Evolutionary conservation across 768 basidiomycete genomes (phyloP), one percentile per base, ranked within the genome.

Genomic region (Baorangia bicolor): DNA sequence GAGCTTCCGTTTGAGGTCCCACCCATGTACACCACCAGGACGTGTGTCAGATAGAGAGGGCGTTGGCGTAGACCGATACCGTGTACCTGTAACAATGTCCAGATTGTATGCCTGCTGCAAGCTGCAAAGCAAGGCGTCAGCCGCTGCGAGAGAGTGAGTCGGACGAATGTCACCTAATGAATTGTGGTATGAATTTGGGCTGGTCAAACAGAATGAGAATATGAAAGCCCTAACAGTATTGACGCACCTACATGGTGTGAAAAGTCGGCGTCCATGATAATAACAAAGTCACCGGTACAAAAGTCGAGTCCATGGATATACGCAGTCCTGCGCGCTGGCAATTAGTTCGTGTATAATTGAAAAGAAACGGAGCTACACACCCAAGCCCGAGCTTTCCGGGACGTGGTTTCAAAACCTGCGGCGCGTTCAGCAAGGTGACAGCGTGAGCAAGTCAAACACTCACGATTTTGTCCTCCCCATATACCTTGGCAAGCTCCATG

Each of bases 201-300:
- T 94, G 51, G 28, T 16, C n/a, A 11, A 34, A 25, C 23, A 31
- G 40, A 25, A 49, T 65, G 35, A 60, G 49, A 46, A 51, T 28
- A 41, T 23, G 30, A 45, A 27, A 25, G 42, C 39, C 2, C 14
- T 31, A 11, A 30, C n/a, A 2, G 2, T 4, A 28, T 18, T 1
- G 28, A 48, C 46, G n/a, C 20, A 74, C 88, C 42, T 74, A 93
- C 93, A 62, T 96, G 94, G 66, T 96, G 94, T 6, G 92, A 94
- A 73, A 96, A 94, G 74, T 96, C 94, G 48, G 94, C 94, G 64
- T 96, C 94, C 94, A 96, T 96, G 69, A 96, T 95, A 67, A 95
- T 91, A 21, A 94, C 92, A 74, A 94, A 96, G 72, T 92, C 91
- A 10, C 94, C 94, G 0, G 87, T 87, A 62, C 88, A 89, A 72